Evolutionary conservation across 192 early-diverging fungal species (phyloP), one percentile per base, ranked within the genome.

Genomic region (Rhizophagus sp.): DNA sequence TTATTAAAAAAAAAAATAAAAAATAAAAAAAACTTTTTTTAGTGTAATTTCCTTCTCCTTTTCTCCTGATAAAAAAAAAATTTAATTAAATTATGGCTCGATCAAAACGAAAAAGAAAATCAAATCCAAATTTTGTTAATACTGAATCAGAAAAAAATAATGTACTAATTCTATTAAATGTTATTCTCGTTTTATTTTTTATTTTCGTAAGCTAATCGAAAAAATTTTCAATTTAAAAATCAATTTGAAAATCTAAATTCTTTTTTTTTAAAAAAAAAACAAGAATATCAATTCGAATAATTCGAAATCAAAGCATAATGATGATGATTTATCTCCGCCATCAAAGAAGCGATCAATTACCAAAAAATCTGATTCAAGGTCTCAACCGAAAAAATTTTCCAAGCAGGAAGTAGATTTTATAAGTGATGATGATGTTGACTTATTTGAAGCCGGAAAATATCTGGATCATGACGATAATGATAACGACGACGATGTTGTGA

Each of bases 401-500:
- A 57, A 19, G 50, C 4, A 57, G 15, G 50, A 52, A 57, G 50
- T 57, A 57, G 15, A 57, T 57, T 57, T 57, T 15, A 57, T 57
- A 17, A 57, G 50, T 19, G 50, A 57, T 57, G 50, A 57, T 57
- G 15, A 17, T 57, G 17, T 22, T 3, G 17, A 57, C 22, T 57
- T 57, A 22, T 17, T 57, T 57, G 50, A 57, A 57, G 50, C 50
- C 4, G 50, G 50, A 57, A 57, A 57, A 19, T 57, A 82, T 50
- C 82, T 82, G 73, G 76, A 83, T 68, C 83, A 84, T 41, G 81
- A 86, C 30, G 87, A 88, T 33, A 85, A 87, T 22, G 87, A 91
- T 11, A 90, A 88, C n/a, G 15, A 57, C 3, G 50, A 57, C 5
- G 50, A 19, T 3, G 50, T 22, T 57, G 50, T 57, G 17, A 57